These are phyloP conservation scores for Hypoxylon fragiforme DNA, from an alignment of 495 filamentous ascomycete genomes.

Conservation along the genomic window DNA sequence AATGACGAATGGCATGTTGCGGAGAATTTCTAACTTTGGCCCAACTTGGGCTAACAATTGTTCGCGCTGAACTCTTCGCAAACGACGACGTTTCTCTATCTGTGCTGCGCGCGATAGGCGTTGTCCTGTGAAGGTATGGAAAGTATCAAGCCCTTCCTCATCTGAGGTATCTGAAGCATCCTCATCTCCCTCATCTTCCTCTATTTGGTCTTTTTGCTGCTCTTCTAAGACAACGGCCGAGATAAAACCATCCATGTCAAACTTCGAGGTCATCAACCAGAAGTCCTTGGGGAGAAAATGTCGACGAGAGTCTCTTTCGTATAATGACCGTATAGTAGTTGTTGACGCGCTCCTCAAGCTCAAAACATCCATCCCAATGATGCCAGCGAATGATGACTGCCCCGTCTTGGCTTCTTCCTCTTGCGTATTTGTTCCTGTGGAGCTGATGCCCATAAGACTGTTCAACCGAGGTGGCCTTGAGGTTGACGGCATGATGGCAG, in stretches of 20 bases:
- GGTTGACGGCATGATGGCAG: constrained; percentile 51
- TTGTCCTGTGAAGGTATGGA: constrained; percentile 28
- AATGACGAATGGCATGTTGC: constrained; percentile 96
- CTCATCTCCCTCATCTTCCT: constrained; percentile 34
- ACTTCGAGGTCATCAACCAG: constrained; percentile 92
- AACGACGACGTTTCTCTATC: constrained; percentile 54
- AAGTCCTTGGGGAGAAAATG: constrained; percentile 79
- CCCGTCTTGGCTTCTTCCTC: constrained; percentile 17
- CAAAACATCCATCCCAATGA: constrained; percentile 75
- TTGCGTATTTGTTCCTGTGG: constrained; percentile 8
- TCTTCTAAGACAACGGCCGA: constrained; percentile 85
- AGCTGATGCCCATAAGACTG: constrained; percentile 22
- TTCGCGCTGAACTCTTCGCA: constrained; percentile 64
- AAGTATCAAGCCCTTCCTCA: constrained; percentile 16
- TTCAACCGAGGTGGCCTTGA: constrained; percentile 16
- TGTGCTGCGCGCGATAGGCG: constrained; percentile 42
- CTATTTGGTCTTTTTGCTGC: constrained; percentile 59
- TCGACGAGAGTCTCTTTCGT: constrained; percentile 90
- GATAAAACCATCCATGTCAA: constrained; percentile 92
- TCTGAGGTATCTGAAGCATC: constrained; percentile 35
- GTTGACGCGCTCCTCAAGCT: constrained; percentile 81
- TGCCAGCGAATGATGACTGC: constrained; percentile 37
- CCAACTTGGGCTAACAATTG: constrained; percentile 74
- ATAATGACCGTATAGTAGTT: constrained; percentile 82
- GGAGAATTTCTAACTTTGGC: constrained; percentile 84